These are phyloP conservation scores for Penicillium mononematosum DNA, from an alignment of 495 filamentous ascomycete genomes.

Conservation along the genomic window DNA sequence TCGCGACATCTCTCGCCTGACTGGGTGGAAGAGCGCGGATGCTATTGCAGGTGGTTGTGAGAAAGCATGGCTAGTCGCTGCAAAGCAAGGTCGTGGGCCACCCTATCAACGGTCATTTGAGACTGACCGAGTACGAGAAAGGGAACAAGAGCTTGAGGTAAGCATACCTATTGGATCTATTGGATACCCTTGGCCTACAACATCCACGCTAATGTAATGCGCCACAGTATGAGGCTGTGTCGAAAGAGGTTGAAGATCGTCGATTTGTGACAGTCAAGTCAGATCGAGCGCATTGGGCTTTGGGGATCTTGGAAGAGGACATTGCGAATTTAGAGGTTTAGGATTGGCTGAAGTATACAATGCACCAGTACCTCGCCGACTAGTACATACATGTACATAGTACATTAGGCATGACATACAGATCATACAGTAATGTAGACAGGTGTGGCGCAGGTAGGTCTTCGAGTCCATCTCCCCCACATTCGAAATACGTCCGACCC, in stretches of 20 bases:
- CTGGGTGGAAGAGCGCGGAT: conserved; percentile 80
- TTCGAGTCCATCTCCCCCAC: conserved; percentile 1
- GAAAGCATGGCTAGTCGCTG: conserved; percentile 72
- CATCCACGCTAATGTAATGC: conserved; percentile 6
- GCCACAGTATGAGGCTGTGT: conserved; percentile 21
- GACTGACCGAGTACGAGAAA: conserved; percentile 17
- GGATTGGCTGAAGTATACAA: conserved; percentile 12
- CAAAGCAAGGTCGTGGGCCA: conserved; percentile 69
- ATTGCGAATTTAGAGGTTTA: conserved; percentile 44
- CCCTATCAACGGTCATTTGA: conserved; percentile 58
- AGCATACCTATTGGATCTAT: conserved; percentile 7
- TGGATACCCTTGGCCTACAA: background rate
- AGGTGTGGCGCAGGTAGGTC: background rate
- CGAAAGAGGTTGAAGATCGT: conserved; percentile 43
- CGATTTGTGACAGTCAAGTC: conserved; percentile 50
- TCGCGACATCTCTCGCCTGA: conserved; percentile 71
- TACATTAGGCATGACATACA: background rate
- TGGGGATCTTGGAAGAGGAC: conserved; percentile 60
- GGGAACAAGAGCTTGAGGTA: conserved; percentile 15
- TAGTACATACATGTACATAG: background rate
- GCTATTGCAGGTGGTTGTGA: conserved; percentile 83
- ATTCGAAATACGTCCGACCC: conserved; percentile 1
- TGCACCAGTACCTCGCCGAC: background rate
- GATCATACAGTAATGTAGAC: background rate
- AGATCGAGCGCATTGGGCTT: conserved; percentile 53